These are phyloP conservation scores for Roridomyces roridus DNA, from an alignment of 768 basidiomycete species.

Conservation along the genomic window DNA sequence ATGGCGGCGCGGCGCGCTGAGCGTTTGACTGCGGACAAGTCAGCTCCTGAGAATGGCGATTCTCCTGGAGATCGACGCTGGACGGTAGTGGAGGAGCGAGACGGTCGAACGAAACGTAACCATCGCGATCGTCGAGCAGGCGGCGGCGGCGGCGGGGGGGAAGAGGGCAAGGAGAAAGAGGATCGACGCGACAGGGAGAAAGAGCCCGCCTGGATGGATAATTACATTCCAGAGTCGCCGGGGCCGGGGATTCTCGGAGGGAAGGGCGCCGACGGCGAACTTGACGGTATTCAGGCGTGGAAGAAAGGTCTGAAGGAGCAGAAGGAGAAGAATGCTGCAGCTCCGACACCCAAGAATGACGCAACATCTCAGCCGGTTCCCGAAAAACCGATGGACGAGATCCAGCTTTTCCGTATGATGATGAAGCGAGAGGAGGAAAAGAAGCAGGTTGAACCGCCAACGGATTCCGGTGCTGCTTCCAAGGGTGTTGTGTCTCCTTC, in stretches of 20 bases:
- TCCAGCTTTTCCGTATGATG: conserved; percentile 81
- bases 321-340: conserved; percentile 49
- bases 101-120: conserved; percentile 63
- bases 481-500: not conserved
- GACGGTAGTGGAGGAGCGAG: conserved; percentile 71
- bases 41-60: conserved; percentile 48
- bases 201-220: conserved; percentile 94
- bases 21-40: conserved; percentile 39
- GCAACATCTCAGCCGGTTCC: conserved; percentile 29
- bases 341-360: conserved; percentile 15
- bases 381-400: conserved; percentile 71
- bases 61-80: conserved; percentile 59
- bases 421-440: conserved; percentile 79
- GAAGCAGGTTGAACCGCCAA: conserved; percentile 38
- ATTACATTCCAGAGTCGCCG: conserved; percentile 71
- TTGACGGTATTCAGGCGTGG: conserved; percentile 88
- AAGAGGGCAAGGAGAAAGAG: conserved; percentile 54
- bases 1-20: conserved; percentile 66
- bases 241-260: conserved; percentile 74
- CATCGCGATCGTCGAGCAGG: conserved; percentile 62
- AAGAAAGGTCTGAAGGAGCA: conserved; percentile 82
- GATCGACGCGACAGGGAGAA: conserved; percentile 72
- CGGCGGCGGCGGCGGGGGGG: conserved; percentile 36
- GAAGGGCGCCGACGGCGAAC: conserved; percentile 63
- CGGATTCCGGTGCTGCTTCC: conserved; percentile 9